Evolutionary conservation across 805 yeast species (phyloP).

Genomic region (Candida wancherniae): DNA sequence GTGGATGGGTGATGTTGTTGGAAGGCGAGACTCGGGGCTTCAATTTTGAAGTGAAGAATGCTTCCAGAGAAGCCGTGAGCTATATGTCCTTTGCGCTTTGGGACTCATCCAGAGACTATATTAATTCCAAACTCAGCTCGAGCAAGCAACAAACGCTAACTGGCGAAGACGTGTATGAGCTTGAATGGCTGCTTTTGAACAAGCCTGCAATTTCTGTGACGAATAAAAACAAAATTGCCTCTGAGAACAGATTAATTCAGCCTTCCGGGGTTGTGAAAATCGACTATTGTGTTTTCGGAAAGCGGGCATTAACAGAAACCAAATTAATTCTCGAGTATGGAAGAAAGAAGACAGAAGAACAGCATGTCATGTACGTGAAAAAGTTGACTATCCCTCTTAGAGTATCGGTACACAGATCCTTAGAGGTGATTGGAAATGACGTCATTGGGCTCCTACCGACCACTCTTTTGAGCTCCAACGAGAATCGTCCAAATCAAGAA

Average conservation of each 20-base stretch:
- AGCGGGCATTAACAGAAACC: conserved; percentile 67
- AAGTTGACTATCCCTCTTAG: conserved; percentile 63
- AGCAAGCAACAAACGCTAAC: conserved; percentile 20
- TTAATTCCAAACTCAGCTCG: conserved; percentile 50
- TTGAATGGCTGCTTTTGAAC: conserved; percentile 61
- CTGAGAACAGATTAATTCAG: conserved; percentile 33
- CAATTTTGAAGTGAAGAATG: conserved; percentile 50
- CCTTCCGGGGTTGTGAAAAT: conserved; percentile 42
- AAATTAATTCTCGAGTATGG: conserved; percentile 62
- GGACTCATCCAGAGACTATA: conserved; percentile 69
- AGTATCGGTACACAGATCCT: conserved; percentile 65
- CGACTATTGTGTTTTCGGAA: conserved; percentile 60
- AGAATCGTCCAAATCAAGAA: conserved; percentile 1
- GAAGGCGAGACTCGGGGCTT: conserved; percentile 68
- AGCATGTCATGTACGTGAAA: conserved; percentile 37
- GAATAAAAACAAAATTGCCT: conserved; percentile 39
- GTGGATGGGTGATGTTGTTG: conserved; percentile 67
- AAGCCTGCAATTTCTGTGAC: conserved; percentile 53
- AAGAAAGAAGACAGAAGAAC: conserved; percentile 24
- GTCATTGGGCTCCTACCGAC: conserved; percentile 50
- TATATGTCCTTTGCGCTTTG: conserved; percentile 56
- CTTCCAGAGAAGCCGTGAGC: conserved; percentile 52
- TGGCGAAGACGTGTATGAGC: conserved; percentile 64
- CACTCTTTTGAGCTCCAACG: conserved; percentile 18
- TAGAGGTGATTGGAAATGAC: conserved; percentile 74